Conservation (phyloP, 106 monocot species). For the Allium cepa region DNA sequence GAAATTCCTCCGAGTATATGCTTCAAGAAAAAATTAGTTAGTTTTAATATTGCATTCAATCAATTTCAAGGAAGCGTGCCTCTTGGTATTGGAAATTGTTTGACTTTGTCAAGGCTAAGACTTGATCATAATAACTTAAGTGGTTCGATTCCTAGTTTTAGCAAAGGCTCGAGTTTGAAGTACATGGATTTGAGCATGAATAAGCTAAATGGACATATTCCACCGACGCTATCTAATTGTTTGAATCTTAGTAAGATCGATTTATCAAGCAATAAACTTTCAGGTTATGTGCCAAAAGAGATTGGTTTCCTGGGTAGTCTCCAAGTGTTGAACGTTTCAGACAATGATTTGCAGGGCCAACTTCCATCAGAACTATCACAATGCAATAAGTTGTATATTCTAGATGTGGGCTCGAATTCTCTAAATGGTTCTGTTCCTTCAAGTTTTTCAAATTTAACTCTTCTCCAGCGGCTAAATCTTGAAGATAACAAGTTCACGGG, state of each 20-base stretch:
- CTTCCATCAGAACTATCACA: constrained; percentile 52
- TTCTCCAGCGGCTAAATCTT: constrained; percentile 30
- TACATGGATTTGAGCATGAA: constrained; percentile 57
- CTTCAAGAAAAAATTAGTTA: constrained; percentile 22
- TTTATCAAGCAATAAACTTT: constrained; percentile 54
- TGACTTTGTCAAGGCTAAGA: constrained; percentile 47
- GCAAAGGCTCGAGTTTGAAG: constrained; percentile 14
- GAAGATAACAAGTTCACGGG: constrained; percentile 61
- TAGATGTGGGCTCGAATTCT: constrained; percentile 66
- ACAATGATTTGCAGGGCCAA: constrained; percentile 49
- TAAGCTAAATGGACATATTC: constrained; percentile 41
- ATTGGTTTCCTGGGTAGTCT: constrained; percentile 44
- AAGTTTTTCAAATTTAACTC: constrained; percentile 24
- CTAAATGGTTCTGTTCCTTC: constrained; percentile 56
- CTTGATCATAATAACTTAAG: constrained; percentile 50
- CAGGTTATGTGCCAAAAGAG: constrained; percentile 45
- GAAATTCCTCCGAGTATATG: constrained; percentile 63
- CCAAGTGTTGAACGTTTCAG: constrained; percentile 40
- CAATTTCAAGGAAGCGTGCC: constrained; percentile 54
- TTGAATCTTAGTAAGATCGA: constrained; percentile 46
- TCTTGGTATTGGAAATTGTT: constrained; percentile 39
- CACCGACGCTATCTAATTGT: constrained; percentile 52
- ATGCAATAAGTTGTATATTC: constrained; percentile 27
- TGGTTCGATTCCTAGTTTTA: constrained; percentile 46
- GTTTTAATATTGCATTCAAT: constrained; percentile 54